Evolutionary conservation across 2,329 filamentous ascomycete genomes (phyloP), one percentile per base, ranked within the genome.

Genomic region (Colletotrichum camelliae): DNA sequence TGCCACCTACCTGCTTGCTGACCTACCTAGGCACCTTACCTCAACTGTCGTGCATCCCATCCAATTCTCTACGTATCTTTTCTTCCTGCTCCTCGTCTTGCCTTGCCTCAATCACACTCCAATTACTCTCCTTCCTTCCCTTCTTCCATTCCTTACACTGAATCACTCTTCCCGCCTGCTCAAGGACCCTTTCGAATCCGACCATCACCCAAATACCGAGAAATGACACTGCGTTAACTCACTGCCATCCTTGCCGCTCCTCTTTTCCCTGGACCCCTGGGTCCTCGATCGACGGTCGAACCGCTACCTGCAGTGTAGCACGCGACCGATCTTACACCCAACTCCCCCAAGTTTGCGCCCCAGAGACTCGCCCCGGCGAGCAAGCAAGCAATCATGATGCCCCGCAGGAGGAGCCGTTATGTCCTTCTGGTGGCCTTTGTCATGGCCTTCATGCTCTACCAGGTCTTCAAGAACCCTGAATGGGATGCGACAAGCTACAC

Each of bases 371-470:
- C 60, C 33, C 21, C 73, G 76, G 69, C 73, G 24, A 58, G 55
- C 61, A 39, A n/a, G 29, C 55, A 48, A 24, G 52, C 55, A 57
- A 43, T 27, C 78, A 83, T 80, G 79, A 92, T 93, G 89, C 83
- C 90, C 74, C 90, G 92, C 67, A 87, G 93, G 79, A 87, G 92
- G 81, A 93, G 93, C 80, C 89, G 92, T 75, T 86, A 92, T 73
- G 92, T 93, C 77, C 82, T 91, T 39, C 81, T 91, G 76, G 89
- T 89, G 79, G 88, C 91, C 70, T 83, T 90, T 77, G 81, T 92
- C 72, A 83, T 91, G 66, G 83, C 91, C 66, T 85, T 93, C 76
- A 86, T 91, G 68, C 83, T 91, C 67, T 89, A 89, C 80, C 89
- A 88, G 75, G 82, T 88, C 72, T 83, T 85, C 52, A 83, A 85